Evolutionary conservation across 202 grass and related monocot genomes (phyloP), one percentile per base, ranked within the genome.

Genomic region (Setaria italica): DNA sequence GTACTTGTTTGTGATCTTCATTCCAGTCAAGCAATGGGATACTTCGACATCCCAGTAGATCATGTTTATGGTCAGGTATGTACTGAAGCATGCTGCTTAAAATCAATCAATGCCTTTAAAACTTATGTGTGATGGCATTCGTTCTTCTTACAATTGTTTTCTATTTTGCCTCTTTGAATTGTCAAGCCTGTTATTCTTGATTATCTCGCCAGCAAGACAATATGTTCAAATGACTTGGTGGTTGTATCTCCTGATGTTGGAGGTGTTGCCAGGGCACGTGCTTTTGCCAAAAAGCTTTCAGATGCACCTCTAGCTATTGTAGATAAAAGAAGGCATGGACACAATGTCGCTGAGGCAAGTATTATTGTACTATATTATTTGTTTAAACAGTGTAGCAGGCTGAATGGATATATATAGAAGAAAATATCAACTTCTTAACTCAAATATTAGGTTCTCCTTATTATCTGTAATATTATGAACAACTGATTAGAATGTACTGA

Each of bases 231-330:
- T 65, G 93, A 98, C 71, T 89, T 98, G 86, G 95, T 98, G 50
- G 93, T 98, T 73, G 93, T 98, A 69, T 98, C 96, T 77, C 96
- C 96, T 20, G 96, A 98, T 88, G 96, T 98, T 78, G 96, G 93
- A 86, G 96, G 96, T 85, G 96, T 98, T 79, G 93, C 96, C 11
- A 92, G 96, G 81, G 96, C 96, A 84, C 96, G 96, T 4, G 91
- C 96, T 68, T 98, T 95, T 95, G 96, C 96, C 71, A 95, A 98
- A 72, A 99, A 99, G 74, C 77, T 99, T 72, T 96, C 93, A 70
- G 96, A 99, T 88, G 96, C 96, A 83, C 96, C 96, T 84, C 81
- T 99, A 77, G 96, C 96, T 17, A 99, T 99, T 91, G 96, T 99
- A 11, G 96, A 99, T 92, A 95, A 99, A 92, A 99, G 96, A 92